Evolutionary conservation across 352 stramenopile genomes (phyloP), one percentile per base, ranked within the genome.

Genomic region (Globisporangium camurandrum): DNA sequence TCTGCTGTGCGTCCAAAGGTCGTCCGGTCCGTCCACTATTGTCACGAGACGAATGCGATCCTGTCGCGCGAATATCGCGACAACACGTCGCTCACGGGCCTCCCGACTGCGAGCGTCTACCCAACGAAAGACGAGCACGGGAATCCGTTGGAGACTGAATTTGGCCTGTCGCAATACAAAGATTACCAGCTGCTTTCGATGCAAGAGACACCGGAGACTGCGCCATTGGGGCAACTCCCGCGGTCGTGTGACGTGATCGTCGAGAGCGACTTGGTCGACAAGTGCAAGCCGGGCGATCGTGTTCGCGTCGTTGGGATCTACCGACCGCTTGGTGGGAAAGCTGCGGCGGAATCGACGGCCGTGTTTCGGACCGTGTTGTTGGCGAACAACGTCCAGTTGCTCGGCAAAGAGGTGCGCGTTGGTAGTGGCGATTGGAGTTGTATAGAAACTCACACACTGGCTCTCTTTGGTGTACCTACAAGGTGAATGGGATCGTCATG

Each of bases 251-350:
- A 99, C 47, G 79, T 99, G 30, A 92, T 99, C 50, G 69, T 99
- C 2, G 95, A 99, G 64, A 88, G 99, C 60, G 97, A 99, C 57
- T 77, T 99, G 16, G 97, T 99, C 0, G 97, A 99, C 74, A 89
- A 86, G 52, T 96, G 97, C 52, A 99, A 99, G 60, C 97, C 97
- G 0, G 97, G 97, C 6, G 97, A 99, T 65, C 82, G 97, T 27
- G 87, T 99, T 12, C 84, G 93, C 31, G 76, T 98, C 31, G 75
- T 98, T 30, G 96, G 95, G 9, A 93, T 98, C 26, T 99, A 97
- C 62, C 81, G 95, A 0, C 93, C 96, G 10, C 69, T 99, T 0
- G 83, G 72, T 27, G 72, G 82, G 36, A 90, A 84, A 52, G 75
- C 67, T 27, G 80, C 78, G 14, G 86, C 86, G 24, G 62, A 94